phyloP scores from a whole-genome alignment of 2,329 filamentous ascomycete genomes.

The Penicillium concentricum region DNA sequence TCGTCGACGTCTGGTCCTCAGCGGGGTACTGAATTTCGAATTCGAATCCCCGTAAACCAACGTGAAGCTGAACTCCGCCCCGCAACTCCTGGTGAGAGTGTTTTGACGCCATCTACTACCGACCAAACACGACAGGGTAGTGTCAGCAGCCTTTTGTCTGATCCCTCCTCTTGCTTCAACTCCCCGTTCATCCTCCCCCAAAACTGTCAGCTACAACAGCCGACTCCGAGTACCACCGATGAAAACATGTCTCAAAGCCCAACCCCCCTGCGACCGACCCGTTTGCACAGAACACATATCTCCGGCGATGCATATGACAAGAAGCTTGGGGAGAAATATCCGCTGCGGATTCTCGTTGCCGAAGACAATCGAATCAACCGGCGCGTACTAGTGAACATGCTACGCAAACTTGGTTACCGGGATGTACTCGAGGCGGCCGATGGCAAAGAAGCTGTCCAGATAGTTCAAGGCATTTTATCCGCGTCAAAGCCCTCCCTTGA shows the following conservation, averaged over 20 bases:
- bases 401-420: slow-evolving; percentile 65
- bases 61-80: slow-evolving; percentile 47
- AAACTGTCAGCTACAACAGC: slow-evolving; percentile 30
- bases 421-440: slow-evolving; percentile 66
- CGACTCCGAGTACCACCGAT: slow-evolving; percentile 30
- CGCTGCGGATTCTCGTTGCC: slow-evolving; percentile 66
- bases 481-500: slow-evolving; percentile 18
- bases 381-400: slow-evolving; percentile 64
- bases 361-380: slow-evolving; percentile 74
- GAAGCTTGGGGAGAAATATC: slow-evolving; percentile 58
- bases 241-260: slow-evolving; percentile 26
- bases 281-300: slow-evolving; percentile 27
- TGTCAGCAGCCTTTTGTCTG: slow-evolving; percentile 22
- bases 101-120: slow-evolving; percentile 29
- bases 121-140: slow-evolving; percentile 25
- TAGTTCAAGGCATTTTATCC: slow-evolving; percentile 52
- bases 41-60: slow-evolving; percentile 61
- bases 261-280: slow-evolving; percentile 22
- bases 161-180: slow-evolving; percentile 16
- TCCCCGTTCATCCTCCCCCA: slow-evolving; percentile 26
- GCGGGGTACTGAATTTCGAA: slow-evolving; percentile 67
- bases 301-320: slow-evolving; percentile 50
- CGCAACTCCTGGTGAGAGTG: slow-evolving; percentile 48
- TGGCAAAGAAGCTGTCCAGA: slow-evolving; percentile 64
- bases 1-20: slow-evolving; percentile 61